Base-by-base conservation (phyloP, 257 asterid genomes). In the Ilex aquifolium region DNA sequence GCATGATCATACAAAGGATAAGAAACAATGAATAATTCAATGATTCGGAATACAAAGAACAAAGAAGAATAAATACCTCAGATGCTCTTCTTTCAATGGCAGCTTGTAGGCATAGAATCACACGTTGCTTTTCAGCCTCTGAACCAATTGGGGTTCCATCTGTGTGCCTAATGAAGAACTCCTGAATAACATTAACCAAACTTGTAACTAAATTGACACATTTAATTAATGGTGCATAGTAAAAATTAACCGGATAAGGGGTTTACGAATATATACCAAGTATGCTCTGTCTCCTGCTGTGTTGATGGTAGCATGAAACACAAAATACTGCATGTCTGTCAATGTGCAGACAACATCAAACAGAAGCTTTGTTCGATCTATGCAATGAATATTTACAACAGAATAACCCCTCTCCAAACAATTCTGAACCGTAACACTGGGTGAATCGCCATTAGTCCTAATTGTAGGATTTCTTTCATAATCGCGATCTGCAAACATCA, bases 401-500 rank as follows among this genome's bases (percentile, higher is more conserved):
- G 97, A 90, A 64, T 93, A 93, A 51, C 90, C 99, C 83, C 74
- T 85, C 60, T 93, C 96, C 76, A 85, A 66, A 66, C 85, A 90
- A 74, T 89, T 85, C 76, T 79, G 88, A 21, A 93, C 95, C 6
- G 73, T 73, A 4, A 93, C 97, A 10, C 66, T 65, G 2, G 87
- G 83, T 6, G 73, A 66, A n/a, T 77, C 85, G 1, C 62, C 82
- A n/a, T 74, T 57, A 2, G 75, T 75, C 29, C 57, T 61, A 4
- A 83, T 71, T 0, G 67, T 54, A 13, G 90, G 72, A 66, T 75
- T 77, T 74, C 94, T 68, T 46, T 89, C 97, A 5, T 87, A 93
- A 70, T 93, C 99, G 16, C 96, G 75, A 62, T 93, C 99, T 0
- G 88, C 91, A 64, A 83, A 90, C 99, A 93, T 93, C 96, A 93